Conservation (phyloP, 352 stramenopile genomes). For the Chrysophaeum taylorii region DNA sequence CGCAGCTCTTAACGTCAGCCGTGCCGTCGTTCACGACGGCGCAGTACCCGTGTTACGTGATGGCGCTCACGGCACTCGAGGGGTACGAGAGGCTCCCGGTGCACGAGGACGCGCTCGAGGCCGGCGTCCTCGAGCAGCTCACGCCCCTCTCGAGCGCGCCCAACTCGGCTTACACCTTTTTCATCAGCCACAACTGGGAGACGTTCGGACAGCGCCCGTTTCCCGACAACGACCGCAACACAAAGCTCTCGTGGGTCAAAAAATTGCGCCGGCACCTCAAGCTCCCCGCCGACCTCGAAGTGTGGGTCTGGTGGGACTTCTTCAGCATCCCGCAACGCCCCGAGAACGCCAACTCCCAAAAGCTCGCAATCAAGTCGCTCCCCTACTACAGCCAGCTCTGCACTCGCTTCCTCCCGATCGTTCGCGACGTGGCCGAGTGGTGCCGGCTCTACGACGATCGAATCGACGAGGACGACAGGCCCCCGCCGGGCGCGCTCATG, state of each 20-base stretch:
- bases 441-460: background rate
- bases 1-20: background rate
- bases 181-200: slow-evolving; percentile 5
- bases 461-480: background rate
- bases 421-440: background rate
- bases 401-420: background rate
- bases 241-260: background rate
- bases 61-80: background rate
- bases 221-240: background rate
- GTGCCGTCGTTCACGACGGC: background rate
- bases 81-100: too few species aligned
- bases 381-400: background rate
- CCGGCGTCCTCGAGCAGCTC: background rate
- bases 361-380: background rate
- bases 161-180: background rate
- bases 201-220: background rate
- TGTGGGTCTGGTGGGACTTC: slow-evolving; percentile 6
- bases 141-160: background rate
- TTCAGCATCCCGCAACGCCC: too few species aligned
- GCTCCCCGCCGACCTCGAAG: background rate
- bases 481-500: background rate
- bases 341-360: too few species aligned
- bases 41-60: background rate
- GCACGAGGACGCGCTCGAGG: background rate
- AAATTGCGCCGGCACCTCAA: background rate